Percentiles rank a stretch among this genome's conserved stretches.
phyloP scores from a whole-genome alignment of 306 rosid species.

The Trifolium repens region DNA sequence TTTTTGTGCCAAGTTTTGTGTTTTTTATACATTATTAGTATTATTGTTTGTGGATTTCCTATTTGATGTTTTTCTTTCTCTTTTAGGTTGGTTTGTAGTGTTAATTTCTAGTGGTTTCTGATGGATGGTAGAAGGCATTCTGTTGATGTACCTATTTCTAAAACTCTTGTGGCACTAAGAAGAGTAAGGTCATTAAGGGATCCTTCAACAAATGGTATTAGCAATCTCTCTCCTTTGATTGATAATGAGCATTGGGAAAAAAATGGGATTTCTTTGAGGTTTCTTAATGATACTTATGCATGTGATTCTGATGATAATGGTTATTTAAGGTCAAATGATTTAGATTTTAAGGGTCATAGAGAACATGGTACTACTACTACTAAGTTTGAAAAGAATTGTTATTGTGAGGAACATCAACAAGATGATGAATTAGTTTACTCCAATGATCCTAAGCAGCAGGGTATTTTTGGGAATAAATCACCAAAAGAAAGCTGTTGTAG shows the following conservation, averaged over 20 bases:
- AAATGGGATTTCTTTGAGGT: constrained; percentile 64
- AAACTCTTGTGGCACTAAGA: constrained; percentile 74
- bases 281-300: constrained; percentile 51
- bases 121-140: constrained; percentile 91
- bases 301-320: constrained; percentile 48
- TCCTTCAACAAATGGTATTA: constrained; percentile 76
- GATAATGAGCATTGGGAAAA: constrained; percentile 80
- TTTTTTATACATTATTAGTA: not conserved
- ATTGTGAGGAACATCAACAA: constrained; percentile 40
- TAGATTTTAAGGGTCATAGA: constrained; percentile 38
- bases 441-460: constrained; percentile 34
- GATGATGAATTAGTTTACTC: constrained; percentile 26
- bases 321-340: constrained; percentile 46
- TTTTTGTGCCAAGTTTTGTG: constrained; percentile 20
- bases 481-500: constrained; percentile 53
- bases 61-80: constrained; percentile 27
- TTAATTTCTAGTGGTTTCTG: not conserved
- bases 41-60: not conserved
- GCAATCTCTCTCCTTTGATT: constrained; percentile 64
- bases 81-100: constrained; percentile 36
- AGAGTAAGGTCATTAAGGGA: constrained; percentile 92
- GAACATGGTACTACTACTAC: constrained; percentile 37
- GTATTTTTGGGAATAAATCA: constrained; percentile 41
- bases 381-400: constrained; percentile 47
- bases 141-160: constrained; percentile 85